Conservation (phyloP, 2,329 filamentous ascomycete genomes). For the Fusarium sterilihyphosum region DNA sequence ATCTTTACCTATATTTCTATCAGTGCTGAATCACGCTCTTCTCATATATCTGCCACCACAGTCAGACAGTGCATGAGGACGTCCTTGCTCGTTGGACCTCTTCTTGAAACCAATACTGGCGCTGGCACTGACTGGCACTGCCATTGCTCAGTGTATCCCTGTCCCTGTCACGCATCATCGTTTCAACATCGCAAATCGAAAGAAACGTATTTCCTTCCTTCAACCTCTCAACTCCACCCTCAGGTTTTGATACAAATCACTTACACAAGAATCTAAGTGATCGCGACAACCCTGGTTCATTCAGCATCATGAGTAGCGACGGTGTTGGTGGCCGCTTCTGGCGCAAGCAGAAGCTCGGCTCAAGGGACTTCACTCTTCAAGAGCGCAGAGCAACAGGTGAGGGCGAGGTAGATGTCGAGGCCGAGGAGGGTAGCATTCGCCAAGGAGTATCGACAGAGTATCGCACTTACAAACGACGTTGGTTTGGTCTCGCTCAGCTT, state of each 20-base stretch:
- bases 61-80: neutral
- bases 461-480: slow-evolving; percentile 80
- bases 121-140: neutral
- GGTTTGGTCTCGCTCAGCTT: slow-evolving; percentile 86
- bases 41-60: neutral
- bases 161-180: neutral
- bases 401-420: slow-evolving; percentile 35
- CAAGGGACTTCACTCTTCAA: slow-evolving; percentile 44
- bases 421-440: slow-evolving; percentile 40
- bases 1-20: neutral
- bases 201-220: neutral
- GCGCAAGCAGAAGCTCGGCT: slow-evolving; percentile 45
- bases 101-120: neutral
- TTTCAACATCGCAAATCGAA: neutral
- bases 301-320: slow-evolving; percentile 37
- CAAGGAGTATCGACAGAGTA: slow-evolving; percentile 48
- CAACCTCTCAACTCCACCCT: neutral
- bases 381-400: slow-evolving; percentile 37
- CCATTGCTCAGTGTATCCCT: neutral
- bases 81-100: neutral
- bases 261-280: slow-evolving; percentile 9
- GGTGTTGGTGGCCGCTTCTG: slow-evolving; percentile 41
- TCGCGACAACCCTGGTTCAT: slow-evolving; percentile 3
- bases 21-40: neutral
- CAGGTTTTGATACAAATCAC: neutral